These are phyloP conservation scores for Lachancea sp. DNA, from an alignment of 805 yeast species.

Conservation along the genomic window DNA sequence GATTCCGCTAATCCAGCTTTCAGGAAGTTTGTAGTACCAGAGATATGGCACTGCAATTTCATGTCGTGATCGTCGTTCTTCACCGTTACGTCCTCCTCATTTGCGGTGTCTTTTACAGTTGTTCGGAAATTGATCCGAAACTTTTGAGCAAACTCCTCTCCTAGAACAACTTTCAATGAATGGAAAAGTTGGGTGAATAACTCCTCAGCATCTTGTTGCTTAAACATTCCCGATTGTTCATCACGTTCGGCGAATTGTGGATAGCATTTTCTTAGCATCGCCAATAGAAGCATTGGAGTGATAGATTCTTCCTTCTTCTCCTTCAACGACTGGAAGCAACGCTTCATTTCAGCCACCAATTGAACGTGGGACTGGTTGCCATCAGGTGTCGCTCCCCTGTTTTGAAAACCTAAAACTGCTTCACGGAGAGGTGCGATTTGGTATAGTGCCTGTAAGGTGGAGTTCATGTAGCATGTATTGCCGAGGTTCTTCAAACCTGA, in stretches of 20 bases:
- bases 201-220: conserved; percentile 99
- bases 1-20: conserved; percentile 77
- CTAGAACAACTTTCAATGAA: conserved; percentile 40
- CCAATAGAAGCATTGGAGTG: conserved; percentile 63
- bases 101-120: conserved; percentile 54
- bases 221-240: conserved; percentile 56
- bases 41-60: conserved; percentile 86
- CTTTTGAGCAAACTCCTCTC: conserved; percentile 45
- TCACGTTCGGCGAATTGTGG: conserved; percentile 90
- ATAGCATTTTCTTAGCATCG: conserved; percentile 55
- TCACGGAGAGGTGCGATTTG: conserved; percentile 69
- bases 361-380: conserved; percentile 32
- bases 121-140: conserved; percentile 64
- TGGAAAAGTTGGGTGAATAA: conserved; percentile 74
- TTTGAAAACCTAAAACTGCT: conserved; percentile 47
- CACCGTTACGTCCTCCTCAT: conserved; percentile 42
- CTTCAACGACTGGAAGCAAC: conserved; percentile 37
- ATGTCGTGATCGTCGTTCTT: conserved; percentile 49
- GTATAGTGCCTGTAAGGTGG: conserved; percentile 81
- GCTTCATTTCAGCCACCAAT: conserved; percentile 44
- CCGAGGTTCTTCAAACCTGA: conserved; percentile 92
- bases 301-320: conserved; percentile 42
- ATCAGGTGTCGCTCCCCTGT: conserved; percentile 14
- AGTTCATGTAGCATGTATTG: conserved; percentile 90
- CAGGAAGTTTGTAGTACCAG: conserved; percentile 76